phyloP scores from a whole-genome alignment of 176 grass and related monocot genomes.

The Ampelocalamus luodianensis region DNA sequence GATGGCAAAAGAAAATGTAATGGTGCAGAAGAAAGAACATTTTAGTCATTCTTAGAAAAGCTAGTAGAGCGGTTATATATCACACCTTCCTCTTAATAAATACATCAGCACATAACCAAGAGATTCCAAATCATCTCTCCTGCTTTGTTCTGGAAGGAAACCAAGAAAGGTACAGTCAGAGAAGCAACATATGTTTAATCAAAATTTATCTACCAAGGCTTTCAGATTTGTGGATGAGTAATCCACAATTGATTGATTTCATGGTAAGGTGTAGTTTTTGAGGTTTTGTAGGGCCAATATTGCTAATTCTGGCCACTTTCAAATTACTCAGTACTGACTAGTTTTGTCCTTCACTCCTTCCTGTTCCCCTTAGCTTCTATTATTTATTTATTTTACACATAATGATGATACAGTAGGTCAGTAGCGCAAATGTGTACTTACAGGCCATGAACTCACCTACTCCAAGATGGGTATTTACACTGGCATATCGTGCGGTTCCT shows the following conservation, averaged over 20 bases:
- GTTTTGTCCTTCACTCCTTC: not conserved
- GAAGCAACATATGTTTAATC: not conserved
- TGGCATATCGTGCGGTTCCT: conserved; percentile 62
- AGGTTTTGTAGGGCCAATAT: not conserved
- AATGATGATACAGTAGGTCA: conserved; percentile 9
- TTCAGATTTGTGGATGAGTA: conserved; percentile 14
- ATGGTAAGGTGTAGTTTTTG: conserved; percentile 11
- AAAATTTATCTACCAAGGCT: not conserved
- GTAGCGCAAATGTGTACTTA: not conserved
- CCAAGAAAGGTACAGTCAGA: not conserved
- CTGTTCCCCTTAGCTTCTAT: not conserved
- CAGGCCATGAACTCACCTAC: conserved; percentile 55
- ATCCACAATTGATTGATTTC: not conserved
- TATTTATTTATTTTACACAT: not conserved
- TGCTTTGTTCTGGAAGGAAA: conserved; percentile 74
- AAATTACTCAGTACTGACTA: not conserved
- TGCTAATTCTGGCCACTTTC: not conserved
- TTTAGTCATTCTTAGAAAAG: conserved; percentile 9
- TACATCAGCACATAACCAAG: conserved; percentile 78
- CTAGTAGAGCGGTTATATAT: conserved; percentile 8
- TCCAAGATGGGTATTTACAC: conserved; percentile 43
- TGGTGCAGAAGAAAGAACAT: conserved; percentile 7
- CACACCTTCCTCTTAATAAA: conserved; percentile 88
- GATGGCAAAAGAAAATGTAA: conserved; percentile 34
- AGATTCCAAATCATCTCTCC: conserved; percentile 50